phyloP scores from a whole-genome alignment of 2,329 filamentous ascomycete species.

The Penicillium concentricum region DNA sequence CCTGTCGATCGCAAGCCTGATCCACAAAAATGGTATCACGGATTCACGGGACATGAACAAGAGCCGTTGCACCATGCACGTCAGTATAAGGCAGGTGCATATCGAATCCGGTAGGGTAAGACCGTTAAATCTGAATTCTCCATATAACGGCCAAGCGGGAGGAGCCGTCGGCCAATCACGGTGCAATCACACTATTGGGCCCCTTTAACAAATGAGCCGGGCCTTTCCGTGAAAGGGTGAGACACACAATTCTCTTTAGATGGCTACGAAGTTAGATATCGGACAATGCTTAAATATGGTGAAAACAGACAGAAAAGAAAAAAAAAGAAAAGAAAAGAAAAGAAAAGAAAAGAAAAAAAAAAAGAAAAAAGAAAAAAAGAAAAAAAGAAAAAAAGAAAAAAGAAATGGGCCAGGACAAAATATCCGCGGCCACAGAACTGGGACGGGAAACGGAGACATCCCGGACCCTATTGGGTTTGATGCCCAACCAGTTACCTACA shows the following conservation, averaged over 20 bases:
- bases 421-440: conserved; percentile 8
- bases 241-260: not conserved
- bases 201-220: too few species aligned
- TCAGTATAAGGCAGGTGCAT: not conserved
- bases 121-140: too few species aligned
- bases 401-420: not conserved
- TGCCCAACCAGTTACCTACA: conserved; percentile 1
- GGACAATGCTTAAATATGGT: not conserved
- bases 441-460: conserved; percentile 1
- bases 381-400: not conserved
- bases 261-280: not conserved
- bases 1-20: conserved; percentile 9
- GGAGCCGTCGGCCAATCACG: conserved; percentile 11
- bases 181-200: conserved; percentile 1
- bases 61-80: not conserved
- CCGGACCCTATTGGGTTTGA: not conserved
- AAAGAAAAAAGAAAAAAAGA: too few species aligned
- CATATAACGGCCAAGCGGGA: conserved; percentile 22
- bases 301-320: too few species aligned
- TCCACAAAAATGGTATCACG: not conserved
- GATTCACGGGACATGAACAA: not conserved
- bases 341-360: too few species aligned
- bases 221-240: conserved; percentile 4
- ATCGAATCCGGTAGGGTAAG: not conserved
- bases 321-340: too few species aligned